Conservation (phyloP, 2,329 filamentous ascomycete genomes). For the Cadophora sp. region DNA sequence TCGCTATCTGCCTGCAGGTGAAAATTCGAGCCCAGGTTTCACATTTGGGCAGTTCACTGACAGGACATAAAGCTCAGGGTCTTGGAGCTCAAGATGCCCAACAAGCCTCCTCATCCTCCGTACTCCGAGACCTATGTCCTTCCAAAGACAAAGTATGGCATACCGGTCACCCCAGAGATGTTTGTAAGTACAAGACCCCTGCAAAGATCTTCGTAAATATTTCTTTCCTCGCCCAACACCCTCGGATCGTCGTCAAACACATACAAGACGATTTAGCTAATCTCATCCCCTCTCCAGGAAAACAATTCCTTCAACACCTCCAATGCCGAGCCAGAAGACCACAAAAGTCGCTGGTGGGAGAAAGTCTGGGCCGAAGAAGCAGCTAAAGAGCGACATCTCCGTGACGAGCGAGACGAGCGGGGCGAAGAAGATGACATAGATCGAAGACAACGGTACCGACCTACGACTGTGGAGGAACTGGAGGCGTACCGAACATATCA, state of each 20-base stretch:
- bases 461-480: constrained; percentile 2
- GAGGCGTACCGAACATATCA: neutral
- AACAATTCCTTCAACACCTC: constrained; percentile 10
- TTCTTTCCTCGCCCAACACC: neutral
- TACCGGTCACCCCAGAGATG: constrained; percentile 17
- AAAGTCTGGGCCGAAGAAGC: neutral
- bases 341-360: constrained; percentile 8
- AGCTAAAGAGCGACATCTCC: neutral
- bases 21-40: neutral
- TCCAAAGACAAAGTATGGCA: constrained; percentile 27
- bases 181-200: constrained; percentile 24
- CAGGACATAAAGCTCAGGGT: neutral
- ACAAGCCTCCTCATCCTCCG: constrained; percentile 21
- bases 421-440: neutral
- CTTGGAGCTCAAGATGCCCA: neutral
- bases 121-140: constrained; percentile 20
- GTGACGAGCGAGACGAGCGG: neutral
- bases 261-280: neutral
- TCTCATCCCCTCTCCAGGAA: neutral
- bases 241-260: neutral
- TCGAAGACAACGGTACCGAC: neutral
- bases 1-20: neutral
- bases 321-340: neutral
- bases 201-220: neutral
- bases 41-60: neutral